Conservation (phyloP, 2,329 filamentous ascomycete genomes). For the Fusarium anguioides region DNA sequence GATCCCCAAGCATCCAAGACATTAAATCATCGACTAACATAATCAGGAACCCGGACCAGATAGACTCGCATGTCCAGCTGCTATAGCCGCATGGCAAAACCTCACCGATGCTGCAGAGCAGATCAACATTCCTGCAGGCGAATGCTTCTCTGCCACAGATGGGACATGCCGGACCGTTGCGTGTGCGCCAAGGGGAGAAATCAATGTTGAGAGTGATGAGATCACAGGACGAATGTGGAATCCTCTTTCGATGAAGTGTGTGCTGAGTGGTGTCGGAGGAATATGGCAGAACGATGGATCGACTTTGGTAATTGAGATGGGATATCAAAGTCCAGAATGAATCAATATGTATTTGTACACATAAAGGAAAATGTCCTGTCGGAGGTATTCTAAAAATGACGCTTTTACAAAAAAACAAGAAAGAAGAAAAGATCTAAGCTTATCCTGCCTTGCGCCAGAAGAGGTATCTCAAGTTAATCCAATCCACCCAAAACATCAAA, state of each 20-base stretch:
- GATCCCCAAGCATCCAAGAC: neutral
- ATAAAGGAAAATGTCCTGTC: neutral
- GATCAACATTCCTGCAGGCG: constrained; percentile 13
- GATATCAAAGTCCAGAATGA: constrained; percentile 5
- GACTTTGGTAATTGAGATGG: constrained; percentile 32
- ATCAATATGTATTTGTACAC: constrained; percentile 6
- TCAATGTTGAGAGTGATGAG: constrained; percentile 10
- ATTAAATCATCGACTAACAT: neutral
- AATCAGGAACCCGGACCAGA: constrained; percentile 28
- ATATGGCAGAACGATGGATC: constrained; percentile 36
- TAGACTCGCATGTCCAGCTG: constrained; percentile 31
- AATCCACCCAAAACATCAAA: constrained; percentile 8
- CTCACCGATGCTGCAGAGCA: neutral
- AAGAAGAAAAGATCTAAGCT: neutral
- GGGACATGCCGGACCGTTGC: constrained; percentile 27
- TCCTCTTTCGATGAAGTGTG: constrained; percentile 36
- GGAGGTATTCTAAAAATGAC: neutral
- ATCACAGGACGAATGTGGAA: constrained; percentile 41
- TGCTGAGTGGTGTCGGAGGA: constrained; percentile 36
- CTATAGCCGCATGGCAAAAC: constrained; percentile 30
- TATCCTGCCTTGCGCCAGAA: constrained; percentile 20
- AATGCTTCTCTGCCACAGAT: constrained; percentile 23
- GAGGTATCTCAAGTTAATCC: constrained; percentile 30
- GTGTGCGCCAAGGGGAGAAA: constrained; percentile 20
- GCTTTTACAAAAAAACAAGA: neutral